Evolutionary conservation across 1,284 basidiomycete genomes (phyloP), one percentile per base, ranked within the genome.

Genomic region (Meira nashicola): DNA sequence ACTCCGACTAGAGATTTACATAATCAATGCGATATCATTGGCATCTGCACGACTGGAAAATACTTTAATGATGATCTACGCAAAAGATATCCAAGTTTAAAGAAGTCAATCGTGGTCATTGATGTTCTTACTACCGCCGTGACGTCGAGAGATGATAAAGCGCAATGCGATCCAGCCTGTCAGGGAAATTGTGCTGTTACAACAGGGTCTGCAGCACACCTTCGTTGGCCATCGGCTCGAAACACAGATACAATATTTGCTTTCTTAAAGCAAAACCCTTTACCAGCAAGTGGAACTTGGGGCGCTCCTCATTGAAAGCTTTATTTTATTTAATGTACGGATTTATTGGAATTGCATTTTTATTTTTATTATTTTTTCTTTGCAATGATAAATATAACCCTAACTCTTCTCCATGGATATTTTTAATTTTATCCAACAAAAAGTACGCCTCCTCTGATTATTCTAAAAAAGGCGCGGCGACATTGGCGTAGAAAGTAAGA

Each of bases 1-100:
- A 64, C 60, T 3, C 57, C 57, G 11, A 43, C 40, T 15, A 3
- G 4, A 3, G 11, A 5, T 19, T 3, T 43, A 3, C 40, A 43
- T 19, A 43, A 43, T 43, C 11, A 43, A 3, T 43, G 40, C 11
- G 40, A 43, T 19, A 15, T 43, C 15, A 15, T 43, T 11, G 40
- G 40, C 3, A 43, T 11, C 11, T 43, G 40, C 19, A 43, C 40
- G 2, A 43, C 40, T 11, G 40, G 40, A 43, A 15, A 15, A 15
- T 43, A 43, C 40, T 43, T 43, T 10, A 5, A 43, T 43, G 19
- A 15, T 10, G 40, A 43, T 43, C 40, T 43, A 19, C 14, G 40
- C 14, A 15, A 43, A 5, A 3, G 40, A 15, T 43, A 43, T 11
- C 40, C 40, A 15, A 43, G 15, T 43, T 11, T 43, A 19, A 11